Percentiles rank a stretch among this genome's conserved stretches.
These are phyloP conservation scores for Danielia oregonensis DNA, from an alignment of 805 yeast species.

Conservation along the genomic window DNA sequence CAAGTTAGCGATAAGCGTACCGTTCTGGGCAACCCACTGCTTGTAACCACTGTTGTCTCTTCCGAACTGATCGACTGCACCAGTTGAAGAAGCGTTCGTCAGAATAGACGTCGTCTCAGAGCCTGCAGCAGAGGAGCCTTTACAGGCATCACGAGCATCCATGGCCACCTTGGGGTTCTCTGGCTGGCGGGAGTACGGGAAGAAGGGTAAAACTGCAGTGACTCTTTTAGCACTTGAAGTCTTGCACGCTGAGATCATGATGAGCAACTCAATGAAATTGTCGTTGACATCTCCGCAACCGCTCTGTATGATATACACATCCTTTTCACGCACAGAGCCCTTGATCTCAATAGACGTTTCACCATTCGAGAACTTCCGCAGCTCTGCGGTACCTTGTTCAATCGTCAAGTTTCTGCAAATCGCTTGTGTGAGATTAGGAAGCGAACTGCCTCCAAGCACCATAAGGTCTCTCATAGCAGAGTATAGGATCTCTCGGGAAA, in stretches of 20 bases:
- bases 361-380: constrained; percentile 77
- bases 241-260: constrained; percentile 88
- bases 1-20: constrained; percentile 84
- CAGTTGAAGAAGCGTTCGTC: constrained; percentile 32
- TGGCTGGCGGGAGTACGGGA: constrained; percentile 95
- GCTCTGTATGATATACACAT: constrained; percentile 84
- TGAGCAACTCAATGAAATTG: constrained; percentile 74
- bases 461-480: constrained; percentile 79
- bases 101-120: constrained; percentile 20
- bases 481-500: no score
- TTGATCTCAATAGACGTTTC: constrained; percentile 84
- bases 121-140: constrained; percentile 9
- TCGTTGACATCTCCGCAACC: constrained; percentile 90
- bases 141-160: constrained; percentile 12
- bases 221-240: constrained; percentile 86
- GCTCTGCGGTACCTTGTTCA: constrained; percentile 60
- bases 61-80: constrained; percentile 34
- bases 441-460: constrained; percentile 87
- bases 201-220: constrained; percentile 87
- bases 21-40: constrained; percentile 95
- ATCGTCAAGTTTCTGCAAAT: constrained; percentile 79
- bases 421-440: constrained; percentile 68
- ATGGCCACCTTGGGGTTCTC: constrained; percentile 59
- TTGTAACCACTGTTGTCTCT: constrained; percentile 67
- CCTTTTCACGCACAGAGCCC: constrained; percentile 93